phyloP scores from a whole-genome alignment of 805 yeast species.

The Wilhelminamyces savonicus region DNA sequence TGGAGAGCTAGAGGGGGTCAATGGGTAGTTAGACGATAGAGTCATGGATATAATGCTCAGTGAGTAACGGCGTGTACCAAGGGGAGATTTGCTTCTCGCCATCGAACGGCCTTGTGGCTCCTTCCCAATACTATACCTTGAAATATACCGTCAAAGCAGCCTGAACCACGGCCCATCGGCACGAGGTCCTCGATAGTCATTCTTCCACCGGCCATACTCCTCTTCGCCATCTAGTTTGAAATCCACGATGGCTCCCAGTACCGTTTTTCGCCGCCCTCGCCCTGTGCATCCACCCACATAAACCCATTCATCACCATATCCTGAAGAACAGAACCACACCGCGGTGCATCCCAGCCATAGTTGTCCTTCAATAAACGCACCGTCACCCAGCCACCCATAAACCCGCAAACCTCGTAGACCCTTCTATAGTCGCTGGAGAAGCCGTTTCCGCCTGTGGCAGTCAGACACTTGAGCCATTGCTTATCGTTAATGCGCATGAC shows the following conservation, averaged over 20 bases:
- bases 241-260: conserved; percentile 81
- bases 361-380: conserved; percentile 63
- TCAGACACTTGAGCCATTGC: conserved; percentile 40
- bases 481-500: conserved; percentile 48
- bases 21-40: too few species aligned
- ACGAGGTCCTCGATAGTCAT: too few species aligned
- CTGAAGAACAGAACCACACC: conserved; percentile 60
- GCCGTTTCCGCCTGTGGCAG: conserved; percentile 18
- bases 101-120: too few species aligned
- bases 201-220: too few species aligned
- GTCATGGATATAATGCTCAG: too few species aligned
- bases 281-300: conserved; percentile 72
- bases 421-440: conserved; percentile 55
- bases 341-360: conserved; percentile 60
- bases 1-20: too few species aligned
- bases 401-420: conserved; percentile 70
- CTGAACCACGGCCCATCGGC: too few species aligned
- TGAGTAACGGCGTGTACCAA: too few species aligned
- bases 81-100: too few species aligned
- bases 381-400: conserved; percentile 68
- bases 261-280: conserved; percentile 34
- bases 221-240: too few species aligned
- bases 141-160: too few species aligned
- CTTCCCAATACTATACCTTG: too few species aligned
- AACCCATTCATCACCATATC: conserved; percentile 80